Evolutionary conservation across 2,329 filamentous ascomycete genomes (phyloP).

Genomic region (Ceratocystis harringtonii): DNA sequence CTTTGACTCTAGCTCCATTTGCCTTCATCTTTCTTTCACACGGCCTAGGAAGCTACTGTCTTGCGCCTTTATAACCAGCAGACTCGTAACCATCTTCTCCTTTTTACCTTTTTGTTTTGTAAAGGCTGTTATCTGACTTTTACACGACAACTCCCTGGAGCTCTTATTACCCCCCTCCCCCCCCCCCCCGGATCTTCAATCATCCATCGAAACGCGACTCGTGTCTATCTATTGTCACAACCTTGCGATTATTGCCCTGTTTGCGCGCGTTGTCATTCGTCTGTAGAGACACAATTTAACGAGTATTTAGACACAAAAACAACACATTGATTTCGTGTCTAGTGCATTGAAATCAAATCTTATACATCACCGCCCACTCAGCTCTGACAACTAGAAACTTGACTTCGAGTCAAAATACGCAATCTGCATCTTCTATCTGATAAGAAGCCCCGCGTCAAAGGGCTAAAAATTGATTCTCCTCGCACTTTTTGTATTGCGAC

Average conservation of each 20-base stretch:
- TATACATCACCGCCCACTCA: background rate
- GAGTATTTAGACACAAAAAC: background rate
- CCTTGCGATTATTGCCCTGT: background rate
- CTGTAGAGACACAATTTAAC: background rate
- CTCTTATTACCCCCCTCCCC: background rate
- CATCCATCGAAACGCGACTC: background rate
- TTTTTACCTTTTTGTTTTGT: background rate
- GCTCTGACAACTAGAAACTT: background rate
- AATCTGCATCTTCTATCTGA: background rate
- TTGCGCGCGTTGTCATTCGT: background rate
- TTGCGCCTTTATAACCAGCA: background rate
- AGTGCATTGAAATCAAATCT: background rate
- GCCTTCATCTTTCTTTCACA: background rate
- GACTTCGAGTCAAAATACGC: background rate
- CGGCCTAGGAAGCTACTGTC: background rate
- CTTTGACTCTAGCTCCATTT: background rate
- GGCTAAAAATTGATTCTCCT: background rate
- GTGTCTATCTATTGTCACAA: background rate
- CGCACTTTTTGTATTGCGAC: background rate
- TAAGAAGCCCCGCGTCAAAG: background rate
- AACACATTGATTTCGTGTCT: background rate
- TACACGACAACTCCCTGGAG: background rate
- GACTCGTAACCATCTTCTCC: background rate
- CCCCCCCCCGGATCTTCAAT: background rate
- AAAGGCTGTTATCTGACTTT: background rate